Evolutionary conservation across 495 filamentous ascomycete genomes (phyloP), one percentile per base, ranked within the genome.

Genomic region (Lasiosphaeria miniovina): DNA sequence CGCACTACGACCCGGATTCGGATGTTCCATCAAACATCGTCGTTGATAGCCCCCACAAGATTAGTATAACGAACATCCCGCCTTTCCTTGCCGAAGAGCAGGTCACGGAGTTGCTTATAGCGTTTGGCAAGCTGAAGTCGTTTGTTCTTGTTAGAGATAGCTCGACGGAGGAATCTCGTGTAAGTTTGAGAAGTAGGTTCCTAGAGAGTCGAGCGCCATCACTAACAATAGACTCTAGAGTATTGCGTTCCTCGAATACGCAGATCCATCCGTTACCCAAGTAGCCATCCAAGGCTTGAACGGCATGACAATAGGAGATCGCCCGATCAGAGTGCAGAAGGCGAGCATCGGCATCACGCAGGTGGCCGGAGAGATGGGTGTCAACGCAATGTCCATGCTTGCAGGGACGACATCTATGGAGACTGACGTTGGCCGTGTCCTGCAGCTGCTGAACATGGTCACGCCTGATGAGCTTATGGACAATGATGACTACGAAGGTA

Each of bases 371-470:
- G 94, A 98, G 65, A 93, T 96, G 88, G 88, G 93, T 33, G 93
- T 98, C 61, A 96, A 96, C 62, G 95, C 93, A 61, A 98, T 99
- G 91, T 94, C 92, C 35, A 93, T 98, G 90, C 92, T 99, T 68
- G 94, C 94, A 36, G 91, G 93, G 49, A 96, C 93, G 40, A 93
- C 90, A 7, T 89, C 88, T 36, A 80, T 81, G 48, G 88, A 92
- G 60, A 70, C 88, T 41, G 90, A 93, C 59, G 84, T 84, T 49
- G 84, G 87, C 57, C 84, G 91, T 49, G 93, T 99, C 12, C 68
- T 99, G 60, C 91, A 96, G 74, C 76, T 99, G 49, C 77, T 98
- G 65, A 99, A 99, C 75, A 98, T 98, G 94, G 93, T 98, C 32
- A 99, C 94, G 0, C 80, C 90, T 0, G 95, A 98, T 58, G 94